These are phyloP conservation scores for Phytophthora ohioensis DNA, from an alignment of 352 stramenopile genomes.

Conservation along the genomic window DNA sequence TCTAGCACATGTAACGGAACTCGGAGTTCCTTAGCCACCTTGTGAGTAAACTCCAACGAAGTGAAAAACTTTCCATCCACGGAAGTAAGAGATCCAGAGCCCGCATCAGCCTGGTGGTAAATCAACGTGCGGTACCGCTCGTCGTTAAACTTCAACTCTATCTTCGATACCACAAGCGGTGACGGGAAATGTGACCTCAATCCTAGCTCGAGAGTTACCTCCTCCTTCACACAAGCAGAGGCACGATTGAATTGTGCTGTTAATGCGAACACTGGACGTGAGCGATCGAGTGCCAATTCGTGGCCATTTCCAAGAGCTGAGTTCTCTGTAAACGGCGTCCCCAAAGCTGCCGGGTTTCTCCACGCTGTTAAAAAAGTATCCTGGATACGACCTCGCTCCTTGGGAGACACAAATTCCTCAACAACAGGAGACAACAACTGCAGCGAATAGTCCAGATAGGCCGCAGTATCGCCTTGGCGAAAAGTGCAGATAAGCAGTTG, in stretches of 20 bases:
- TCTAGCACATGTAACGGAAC: slow-evolving; percentile 69
- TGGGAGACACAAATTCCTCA: slow-evolving; percentile 68
- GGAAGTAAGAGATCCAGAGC: slow-evolving; percentile 14
- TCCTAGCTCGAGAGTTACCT: slow-evolving; percentile 58
- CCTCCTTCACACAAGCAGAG: slow-evolving; percentile 74
- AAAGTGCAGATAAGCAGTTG: slow-evolving; percentile 81
- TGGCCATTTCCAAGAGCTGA: slow-evolving; percentile 52
- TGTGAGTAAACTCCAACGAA: slow-evolving; percentile 62
- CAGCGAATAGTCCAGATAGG: slow-evolving; percentile 81
- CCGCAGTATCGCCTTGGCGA: slow-evolving; percentile 72
- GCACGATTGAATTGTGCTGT: slow-evolving; percentile 68
- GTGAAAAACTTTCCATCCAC: slow-evolving; percentile 50
- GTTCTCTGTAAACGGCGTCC: slow-evolving; percentile 48
- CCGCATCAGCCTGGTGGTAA: slow-evolving; percentile 48
- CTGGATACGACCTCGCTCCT: slow-evolving; percentile 67
- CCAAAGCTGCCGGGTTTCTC: slow-evolving; percentile 53
- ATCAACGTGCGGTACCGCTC: slow-evolving; percentile 77
- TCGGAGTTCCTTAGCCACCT: slow-evolving; percentile 41
- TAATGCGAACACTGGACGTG: slow-evolving; percentile 59
- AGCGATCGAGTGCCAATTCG: slow-evolving; percentile 61
- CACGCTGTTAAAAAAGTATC: slow-evolving; percentile 73
- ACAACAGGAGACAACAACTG: slow-evolving; percentile 81
- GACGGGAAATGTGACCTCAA: slow-evolving; percentile 69
- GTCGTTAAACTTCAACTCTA: slow-evolving; percentile 81
- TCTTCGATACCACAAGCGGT: slow-evolving; percentile 60